These are phyloP conservation scores for Rosa persica DNA, from an alignment of 306 rosid genomes.

Conservation along the genomic window DNA sequence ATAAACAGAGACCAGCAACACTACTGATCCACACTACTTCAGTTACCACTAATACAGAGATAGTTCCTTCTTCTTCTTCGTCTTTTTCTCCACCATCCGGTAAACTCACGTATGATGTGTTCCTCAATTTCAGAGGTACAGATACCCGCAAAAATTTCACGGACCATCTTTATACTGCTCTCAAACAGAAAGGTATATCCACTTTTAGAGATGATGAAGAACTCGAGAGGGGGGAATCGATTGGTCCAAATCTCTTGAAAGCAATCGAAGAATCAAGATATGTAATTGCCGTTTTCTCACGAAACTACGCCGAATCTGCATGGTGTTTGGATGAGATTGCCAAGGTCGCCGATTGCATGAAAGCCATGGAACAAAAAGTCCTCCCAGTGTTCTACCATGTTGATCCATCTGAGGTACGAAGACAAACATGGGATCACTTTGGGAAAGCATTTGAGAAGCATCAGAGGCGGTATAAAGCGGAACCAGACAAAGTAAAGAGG, in stretches of 20 bases:
- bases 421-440: neutral
- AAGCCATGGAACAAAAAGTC: neutral
- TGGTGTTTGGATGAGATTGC: conserved; percentile 4
- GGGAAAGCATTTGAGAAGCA: neutral
- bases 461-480: neutral
- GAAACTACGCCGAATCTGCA: neutral
- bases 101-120: neutral
- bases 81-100: neutral
- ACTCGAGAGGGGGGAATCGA: neutral
- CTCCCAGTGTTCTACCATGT: neutral
- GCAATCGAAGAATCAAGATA: neutral
- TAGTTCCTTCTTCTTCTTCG: neutral
- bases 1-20: neutral
- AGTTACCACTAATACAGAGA: neutral
- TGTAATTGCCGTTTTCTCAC: neutral
- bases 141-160: neutral
- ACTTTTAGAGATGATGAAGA: neutral
- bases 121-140: neutral
- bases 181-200: neutral
- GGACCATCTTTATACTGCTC: neutral
- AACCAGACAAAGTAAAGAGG: neutral
- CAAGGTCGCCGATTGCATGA: neutral
- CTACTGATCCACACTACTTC: neutral
- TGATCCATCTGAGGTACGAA: neutral
- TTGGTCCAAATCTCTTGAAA: neutral